Evolutionary conservation across 495 filamentous ascomycete genomes (phyloP).

Genomic region (Margaritispora aquatica): DNA sequence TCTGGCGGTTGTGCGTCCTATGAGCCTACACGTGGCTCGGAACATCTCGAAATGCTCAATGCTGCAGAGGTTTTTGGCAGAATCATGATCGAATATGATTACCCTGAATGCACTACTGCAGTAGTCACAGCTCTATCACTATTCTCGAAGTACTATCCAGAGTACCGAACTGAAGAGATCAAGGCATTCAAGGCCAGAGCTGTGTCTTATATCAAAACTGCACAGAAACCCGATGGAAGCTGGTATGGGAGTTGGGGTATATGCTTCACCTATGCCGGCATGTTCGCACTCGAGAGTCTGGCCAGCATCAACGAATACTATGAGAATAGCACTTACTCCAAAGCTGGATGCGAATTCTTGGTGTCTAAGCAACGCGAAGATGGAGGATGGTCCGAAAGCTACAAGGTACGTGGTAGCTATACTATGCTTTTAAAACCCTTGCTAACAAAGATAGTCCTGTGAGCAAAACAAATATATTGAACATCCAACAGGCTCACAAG

Average conservation of each 20-base stretch:
- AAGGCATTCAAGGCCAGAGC: constrained; percentile 60
- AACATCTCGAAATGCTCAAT: constrained; percentile 78
- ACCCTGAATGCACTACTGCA: constrained; percentile 95
- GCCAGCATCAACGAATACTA: constrained; percentile 77
- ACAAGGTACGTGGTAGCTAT: constrained; percentile 60
- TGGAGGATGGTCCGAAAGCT: constrained; percentile 96
- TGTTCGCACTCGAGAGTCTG: constrained; percentile 91
- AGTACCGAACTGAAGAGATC: constrained; percentile 74
- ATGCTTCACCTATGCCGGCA: constrained; percentile 91
- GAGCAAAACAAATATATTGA: constrained; percentile 47
- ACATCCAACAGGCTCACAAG: constrained; percentile 59
- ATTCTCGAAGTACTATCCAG: constrained; percentile 75
- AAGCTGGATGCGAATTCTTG: constrained; percentile 78
- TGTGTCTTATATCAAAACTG: constrained; percentile 70
- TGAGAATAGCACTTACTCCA: constrained; percentile 59
- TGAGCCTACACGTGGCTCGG: constrained; percentile 71
- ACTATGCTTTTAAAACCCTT: background rate
- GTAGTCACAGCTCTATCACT: constrained; percentile 83
- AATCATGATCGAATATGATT: constrained; percentile 98
- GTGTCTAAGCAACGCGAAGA: constrained; percentile 76
- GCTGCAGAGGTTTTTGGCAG: constrained; percentile 94
- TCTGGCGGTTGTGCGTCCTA: constrained; percentile 89
- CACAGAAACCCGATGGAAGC: constrained; percentile 74
- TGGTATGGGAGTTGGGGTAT: constrained; percentile 99
- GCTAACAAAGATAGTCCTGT: constrained; percentile 36